phyloP scores from a whole-genome alignment of 345 rosid genomes.

The Iberis pinnata region DNA sequence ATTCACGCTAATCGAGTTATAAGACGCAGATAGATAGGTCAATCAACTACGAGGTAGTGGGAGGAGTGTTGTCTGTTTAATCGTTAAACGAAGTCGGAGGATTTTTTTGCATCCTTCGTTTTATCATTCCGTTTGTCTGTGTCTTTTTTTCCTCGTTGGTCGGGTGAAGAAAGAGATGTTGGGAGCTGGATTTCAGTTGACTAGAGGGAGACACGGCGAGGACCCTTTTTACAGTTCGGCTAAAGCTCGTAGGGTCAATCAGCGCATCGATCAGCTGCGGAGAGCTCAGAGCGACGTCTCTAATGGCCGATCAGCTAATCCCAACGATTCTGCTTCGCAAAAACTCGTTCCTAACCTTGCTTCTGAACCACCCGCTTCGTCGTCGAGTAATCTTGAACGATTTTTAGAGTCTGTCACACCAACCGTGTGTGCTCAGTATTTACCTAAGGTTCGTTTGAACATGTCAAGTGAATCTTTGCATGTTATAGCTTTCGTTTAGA shows the following conservation, averaged over 20 bases:
- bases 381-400: conserved; percentile 43
- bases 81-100: not conserved
- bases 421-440: conserved; percentile 40
- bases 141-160: too few relatives aligned
- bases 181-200: conserved; percentile 43
- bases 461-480: too few relatives aligned
- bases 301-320: conserved; percentile 22
- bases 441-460: conserved; percentile 40
- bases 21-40: too few relatives aligned
- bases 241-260: too few relatives aligned
- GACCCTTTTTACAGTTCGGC: too few relatives aligned
- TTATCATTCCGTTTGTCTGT: not conserved
- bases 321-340: conserved; percentile 26
- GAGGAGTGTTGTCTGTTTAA: too few relatives aligned
- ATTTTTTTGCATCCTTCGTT: not conserved
- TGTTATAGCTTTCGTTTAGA: not conserved
- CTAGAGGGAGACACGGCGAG: too few relatives aligned
- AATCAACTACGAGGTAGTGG: too few relatives aligned
- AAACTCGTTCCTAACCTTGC: too few relatives aligned
- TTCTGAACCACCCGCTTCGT: too few relatives aligned
- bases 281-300: conserved; percentile 40
- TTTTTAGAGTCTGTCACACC: conserved; percentile 53
- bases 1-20: too few relatives aligned
- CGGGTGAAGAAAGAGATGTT: conserved; percentile 38
- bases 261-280: conserved; percentile 34